Evolutionary conservation across 1,284 basidiomycete genomes (phyloP).

Genomic region (Heterobasidion irregulare): DNA sequence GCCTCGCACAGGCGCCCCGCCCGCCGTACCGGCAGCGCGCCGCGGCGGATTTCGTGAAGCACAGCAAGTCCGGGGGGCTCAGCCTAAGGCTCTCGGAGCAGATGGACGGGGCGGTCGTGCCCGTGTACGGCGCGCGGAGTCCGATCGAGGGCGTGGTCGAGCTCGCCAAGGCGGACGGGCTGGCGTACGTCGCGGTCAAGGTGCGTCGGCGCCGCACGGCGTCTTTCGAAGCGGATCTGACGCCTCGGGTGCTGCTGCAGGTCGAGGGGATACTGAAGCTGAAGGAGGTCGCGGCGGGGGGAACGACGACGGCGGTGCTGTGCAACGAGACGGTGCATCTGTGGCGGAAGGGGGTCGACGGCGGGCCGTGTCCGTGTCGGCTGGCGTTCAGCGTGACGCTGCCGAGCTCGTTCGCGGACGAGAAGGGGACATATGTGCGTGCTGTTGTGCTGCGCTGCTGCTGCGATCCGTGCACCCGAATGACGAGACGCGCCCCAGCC

Average conservation of each 20-base stretch:
- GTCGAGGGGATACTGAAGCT: slow-evolving; percentile 51
- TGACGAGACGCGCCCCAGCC: slow-evolving; percentile 25
- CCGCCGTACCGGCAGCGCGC: slow-evolving; percentile 17
- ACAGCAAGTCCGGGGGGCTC: slow-evolving; percentile 44
- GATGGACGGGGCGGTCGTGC: slow-evolving; percentile 36
- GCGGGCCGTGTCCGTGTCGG: slow-evolving; percentile 38
- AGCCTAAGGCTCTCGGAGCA: slow-evolving; percentile 45
- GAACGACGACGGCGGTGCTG: slow-evolving; percentile 40
- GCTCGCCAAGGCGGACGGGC: slow-evolving; percentile 43
- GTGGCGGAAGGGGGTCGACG: slow-evolving; percentile 43
- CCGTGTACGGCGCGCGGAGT: slow-evolving; percentile 47
- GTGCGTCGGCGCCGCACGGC: slow-evolving; percentile 22
- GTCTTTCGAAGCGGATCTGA: background rate
- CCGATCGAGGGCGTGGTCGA: slow-evolving; percentile 50
- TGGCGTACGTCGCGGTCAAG: slow-evolving; percentile 57
- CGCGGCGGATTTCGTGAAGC: slow-evolving; percentile 48
- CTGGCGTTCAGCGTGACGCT: slow-evolving; percentile 47
- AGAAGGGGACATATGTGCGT: slow-evolving; percentile 50
- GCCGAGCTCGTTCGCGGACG: slow-evolving; percentile 48
- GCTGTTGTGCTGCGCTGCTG: slow-evolving; percentile 5
- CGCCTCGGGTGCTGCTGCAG: slow-evolving; percentile 22
- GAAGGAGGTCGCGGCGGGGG: slow-evolving; percentile 59
- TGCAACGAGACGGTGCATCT: slow-evolving; percentile 43
- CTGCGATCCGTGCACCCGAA: background rate
- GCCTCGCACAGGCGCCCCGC: slow-evolving; percentile 32